phyloP scores from a whole-genome alignment of 108 stramenopile genomes.

The Skeletonema menzelii region DNA sequence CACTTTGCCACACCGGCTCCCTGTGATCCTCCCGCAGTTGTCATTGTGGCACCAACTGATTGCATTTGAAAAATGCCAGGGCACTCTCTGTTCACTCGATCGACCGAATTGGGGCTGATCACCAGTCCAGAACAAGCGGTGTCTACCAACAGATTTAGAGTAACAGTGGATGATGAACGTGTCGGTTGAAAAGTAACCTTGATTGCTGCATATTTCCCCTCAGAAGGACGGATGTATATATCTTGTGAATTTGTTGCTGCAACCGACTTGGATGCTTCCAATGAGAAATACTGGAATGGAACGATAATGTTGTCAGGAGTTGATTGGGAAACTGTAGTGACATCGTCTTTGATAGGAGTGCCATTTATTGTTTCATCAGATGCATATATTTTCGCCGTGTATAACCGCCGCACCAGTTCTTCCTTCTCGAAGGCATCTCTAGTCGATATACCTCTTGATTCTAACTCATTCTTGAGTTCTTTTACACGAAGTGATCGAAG shows the following conservation, averaged over 20 bases:
- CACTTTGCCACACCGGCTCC: conserved; percentile 55
- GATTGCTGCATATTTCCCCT: conserved; percentile 61
- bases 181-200: conserved; percentile 27
- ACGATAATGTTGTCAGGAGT: conserved; percentile 12
- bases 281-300: conserved; percentile 28
- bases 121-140: conserved; percentile 84
- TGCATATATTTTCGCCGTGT: conserved; percentile 19
- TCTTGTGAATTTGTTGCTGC: conserved; percentile 43
- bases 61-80: conserved; percentile 25
- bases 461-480: conserved; percentile 70
- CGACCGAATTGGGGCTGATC: conserved; percentile 56
- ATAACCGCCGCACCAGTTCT: conserved; percentile 68
- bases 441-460: conserved; percentile 41
- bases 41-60: conserved; percentile 60
- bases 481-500: conserved; percentile 53
- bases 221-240: conserved; percentile 44
- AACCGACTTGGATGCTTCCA: conserved; percentile 47
- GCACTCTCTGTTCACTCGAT: conserved; percentile 29
- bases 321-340: background rate
- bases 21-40: conserved; percentile 59
- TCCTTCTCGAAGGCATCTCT: conserved; percentile 78
- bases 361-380: background rate
- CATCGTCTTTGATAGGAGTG: background rate
- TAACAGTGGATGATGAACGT: conserved; percentile 5
- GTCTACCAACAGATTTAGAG: conserved; percentile 65